Percentiles rank a stretch among this genome's conserved stretches.
Conservation (phyloP, 768 basidiomycete species). For the Leccinellum albellum region DNA sequence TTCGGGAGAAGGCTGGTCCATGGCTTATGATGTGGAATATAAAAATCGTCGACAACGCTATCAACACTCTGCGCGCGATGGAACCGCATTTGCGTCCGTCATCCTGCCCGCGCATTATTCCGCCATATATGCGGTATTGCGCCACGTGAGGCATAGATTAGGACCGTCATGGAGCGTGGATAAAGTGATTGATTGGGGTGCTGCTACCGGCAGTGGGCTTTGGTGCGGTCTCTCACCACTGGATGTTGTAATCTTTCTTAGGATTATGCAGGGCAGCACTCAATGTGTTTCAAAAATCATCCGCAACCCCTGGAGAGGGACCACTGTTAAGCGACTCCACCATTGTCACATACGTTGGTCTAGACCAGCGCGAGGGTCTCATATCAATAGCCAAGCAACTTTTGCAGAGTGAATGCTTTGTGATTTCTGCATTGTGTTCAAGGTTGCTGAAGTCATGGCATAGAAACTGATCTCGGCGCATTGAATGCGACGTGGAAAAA, state of each 20-base stretch:
- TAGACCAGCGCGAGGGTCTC: slow-evolving; percentile 76
- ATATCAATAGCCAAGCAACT: slow-evolving; percentile 63
- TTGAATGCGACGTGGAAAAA: slow-evolving; percentile 54
- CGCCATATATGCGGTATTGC: slow-evolving; percentile 70
- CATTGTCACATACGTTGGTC: slow-evolving; percentile 60
- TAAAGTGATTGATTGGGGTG: slow-evolving; percentile 79
- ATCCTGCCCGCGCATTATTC: slow-evolving; percentile 86
- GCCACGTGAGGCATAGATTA: slow-evolving; percentile 60
- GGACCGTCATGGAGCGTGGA: slow-evolving; percentile 58
- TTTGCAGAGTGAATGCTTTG: slow-evolving; percentile 43
- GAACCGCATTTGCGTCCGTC: slow-evolving; percentile 79
- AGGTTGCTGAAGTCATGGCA: slow-evolving; percentile 7
- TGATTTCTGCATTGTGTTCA: background rate
- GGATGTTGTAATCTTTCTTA: slow-evolving; percentile 8
- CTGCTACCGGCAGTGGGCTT: slow-evolving; percentile 76
- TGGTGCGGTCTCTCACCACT: slow-evolving; percentile 49
- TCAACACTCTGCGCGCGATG: slow-evolving; percentile 65
- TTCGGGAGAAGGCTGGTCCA: slow-evolving; percentile 46
- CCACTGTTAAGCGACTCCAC: slow-evolving; percentile 45
- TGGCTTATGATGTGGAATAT: slow-evolving; percentile 55
- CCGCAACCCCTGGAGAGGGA: slow-evolving; percentile 26
- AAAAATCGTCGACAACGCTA: slow-evolving; percentile 54
- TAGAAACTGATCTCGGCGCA: slow-evolving; percentile 48
- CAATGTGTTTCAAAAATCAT: slow-evolving; percentile 54
- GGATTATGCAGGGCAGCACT: slow-evolving; percentile 54